A percentile compares a stretch with the other conserved stretches of the same genome.
Evolutionary conservation across 306 rosid species (phyloP).

Genomic region (Hippophae rhamnoides): DNA sequence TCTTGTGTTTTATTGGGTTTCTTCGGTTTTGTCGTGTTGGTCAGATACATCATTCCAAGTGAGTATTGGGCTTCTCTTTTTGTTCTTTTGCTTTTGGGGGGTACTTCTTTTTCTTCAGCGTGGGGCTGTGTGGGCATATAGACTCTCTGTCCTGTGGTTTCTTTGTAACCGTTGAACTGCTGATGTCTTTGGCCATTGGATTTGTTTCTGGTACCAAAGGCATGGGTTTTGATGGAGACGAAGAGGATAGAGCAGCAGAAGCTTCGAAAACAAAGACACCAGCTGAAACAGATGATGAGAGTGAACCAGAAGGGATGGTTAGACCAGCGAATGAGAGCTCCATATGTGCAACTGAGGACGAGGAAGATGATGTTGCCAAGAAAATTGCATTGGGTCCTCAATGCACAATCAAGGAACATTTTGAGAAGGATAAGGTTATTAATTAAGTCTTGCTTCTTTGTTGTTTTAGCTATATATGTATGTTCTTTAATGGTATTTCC

Average conservation of each 20-base stretch:
- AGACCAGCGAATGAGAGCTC: conserved; percentile 54
- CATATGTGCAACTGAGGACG: conserved; percentile 63
- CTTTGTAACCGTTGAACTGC: conserved; percentile 18
- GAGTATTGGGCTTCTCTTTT: conserved; percentile 26
- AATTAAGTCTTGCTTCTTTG: not conserved
- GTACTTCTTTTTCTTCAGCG: not conserved
- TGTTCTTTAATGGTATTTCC: not conserved
- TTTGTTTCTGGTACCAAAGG: conserved; percentile 34
- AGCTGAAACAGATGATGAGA: conserved; percentile 28
- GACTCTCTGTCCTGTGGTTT: too few relatives aligned
- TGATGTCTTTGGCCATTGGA: conserved; percentile 45
- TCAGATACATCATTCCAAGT: conserved; percentile 36
- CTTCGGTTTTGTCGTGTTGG: conserved; percentile 25
- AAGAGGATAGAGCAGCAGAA: conserved; percentile 17
- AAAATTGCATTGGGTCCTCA: conserved; percentile 85
- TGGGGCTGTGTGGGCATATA: conserved; percentile 9
- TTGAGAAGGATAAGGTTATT: conserved; percentile 79
- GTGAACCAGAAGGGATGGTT: conserved; percentile 21
- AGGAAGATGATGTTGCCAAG: conserved; percentile 72
- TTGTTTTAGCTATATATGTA: not conserved
- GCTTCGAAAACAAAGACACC: conserved; percentile 23
- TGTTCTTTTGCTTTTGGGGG: not conserved
- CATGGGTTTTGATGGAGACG: conserved; percentile 64
- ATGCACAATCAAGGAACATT: conserved; percentile 69
- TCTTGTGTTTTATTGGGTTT: conserved; percentile 17